Conservation (phyloP, 2,329 filamentous ascomycete genomes). For the Diaporthe sp. region DNA sequence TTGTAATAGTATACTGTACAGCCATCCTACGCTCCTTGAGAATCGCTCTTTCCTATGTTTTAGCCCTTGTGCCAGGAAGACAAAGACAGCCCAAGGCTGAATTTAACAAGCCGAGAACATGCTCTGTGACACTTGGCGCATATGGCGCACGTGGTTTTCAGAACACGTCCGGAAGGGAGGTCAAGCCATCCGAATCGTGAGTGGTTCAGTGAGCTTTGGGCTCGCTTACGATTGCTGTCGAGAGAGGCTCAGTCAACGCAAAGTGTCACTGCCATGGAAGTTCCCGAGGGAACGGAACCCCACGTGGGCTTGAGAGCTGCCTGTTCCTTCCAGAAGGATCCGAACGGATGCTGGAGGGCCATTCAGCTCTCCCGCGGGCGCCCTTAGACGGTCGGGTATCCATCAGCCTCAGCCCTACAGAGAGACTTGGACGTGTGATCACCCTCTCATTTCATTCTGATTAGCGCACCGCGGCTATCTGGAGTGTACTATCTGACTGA, state of each 20-base stretch:
- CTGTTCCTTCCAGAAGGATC: constrained; percentile 7
- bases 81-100: background rate
- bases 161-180: background rate
- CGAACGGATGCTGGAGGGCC: background rate
- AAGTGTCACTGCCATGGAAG: background rate
- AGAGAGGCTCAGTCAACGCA: background rate
- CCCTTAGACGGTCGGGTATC: background rate
- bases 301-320: background rate
- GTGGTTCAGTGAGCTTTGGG: background rate
- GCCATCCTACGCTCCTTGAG: background rate
- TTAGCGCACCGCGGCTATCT: constrained; percentile 1
- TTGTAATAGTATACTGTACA: background rate
- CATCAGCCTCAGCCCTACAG: constrained; percentile 6
- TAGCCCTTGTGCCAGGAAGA: background rate
- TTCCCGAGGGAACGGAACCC: background rate
- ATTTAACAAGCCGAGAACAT: no score
- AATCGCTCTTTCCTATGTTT: background rate
- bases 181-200: background rate
- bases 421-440: background rate
- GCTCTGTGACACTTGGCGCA: background rate
- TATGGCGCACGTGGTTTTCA: background rate
- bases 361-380: background rate
- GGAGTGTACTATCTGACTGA: background rate
- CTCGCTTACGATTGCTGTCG: background rate
- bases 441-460: background rate